Evolutionary conservation across 768 basidiomycete genomes (phyloP).

Genomic region (Clavaria fumosa): DNA sequence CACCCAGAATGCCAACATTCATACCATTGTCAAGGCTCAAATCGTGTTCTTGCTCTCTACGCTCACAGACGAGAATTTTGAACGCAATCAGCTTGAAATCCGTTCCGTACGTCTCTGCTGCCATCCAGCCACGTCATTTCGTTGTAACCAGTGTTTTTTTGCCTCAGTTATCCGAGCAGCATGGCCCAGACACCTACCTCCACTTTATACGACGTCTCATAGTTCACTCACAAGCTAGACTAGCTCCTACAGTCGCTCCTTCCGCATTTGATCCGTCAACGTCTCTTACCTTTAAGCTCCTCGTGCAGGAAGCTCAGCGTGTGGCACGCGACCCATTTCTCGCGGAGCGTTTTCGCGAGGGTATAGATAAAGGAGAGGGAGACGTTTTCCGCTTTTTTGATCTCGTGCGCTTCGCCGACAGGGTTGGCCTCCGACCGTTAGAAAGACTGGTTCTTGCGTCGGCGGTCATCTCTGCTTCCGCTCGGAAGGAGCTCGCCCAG

Average conservation of each 20-base stretch:
- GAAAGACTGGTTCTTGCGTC: slow-evolving; percentile 68
- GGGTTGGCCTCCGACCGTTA: slow-evolving; percentile 63
- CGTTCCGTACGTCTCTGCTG: slow-evolving; percentile 55
- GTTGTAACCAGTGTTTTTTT: slow-evolving; percentile 10
- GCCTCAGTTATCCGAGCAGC: slow-evolving; percentile 81
- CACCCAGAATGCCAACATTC: slow-evolving; percentile 74
- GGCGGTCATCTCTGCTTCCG: slow-evolving; percentile 50
- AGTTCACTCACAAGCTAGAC: slow-evolving; percentile 66
- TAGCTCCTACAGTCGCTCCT: slow-evolving; percentile 41
- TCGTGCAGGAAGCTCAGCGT: slow-evolving; percentile 78
- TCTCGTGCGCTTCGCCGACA: slow-evolving; percentile 68
- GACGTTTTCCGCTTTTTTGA: slow-evolving; percentile 75
- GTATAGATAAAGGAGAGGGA: slow-evolving; percentile 77
- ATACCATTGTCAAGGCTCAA: slow-evolving; percentile 91
- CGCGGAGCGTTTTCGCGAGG: slow-evolving; percentile 82
- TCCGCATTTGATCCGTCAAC: slow-evolving; percentile 61
- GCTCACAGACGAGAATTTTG: slow-evolving; percentile 93
- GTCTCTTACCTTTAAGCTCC: slow-evolving; percentile 66
- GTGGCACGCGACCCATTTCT: slow-evolving; percentile 83
- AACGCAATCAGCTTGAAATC: slow-evolving; percentile 87
- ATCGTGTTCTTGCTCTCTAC: slow-evolving; percentile 95
- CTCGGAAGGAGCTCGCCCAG: slow-evolving; percentile 38
- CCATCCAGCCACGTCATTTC: slow-evolving; percentile 8
- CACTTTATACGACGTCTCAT: slow-evolving; percentile 97
- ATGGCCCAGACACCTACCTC: slow-evolving; percentile 92